Conservation (phyloP, 2,329 filamentous ascomycete species). For the Fusarium robinianum region DNA sequence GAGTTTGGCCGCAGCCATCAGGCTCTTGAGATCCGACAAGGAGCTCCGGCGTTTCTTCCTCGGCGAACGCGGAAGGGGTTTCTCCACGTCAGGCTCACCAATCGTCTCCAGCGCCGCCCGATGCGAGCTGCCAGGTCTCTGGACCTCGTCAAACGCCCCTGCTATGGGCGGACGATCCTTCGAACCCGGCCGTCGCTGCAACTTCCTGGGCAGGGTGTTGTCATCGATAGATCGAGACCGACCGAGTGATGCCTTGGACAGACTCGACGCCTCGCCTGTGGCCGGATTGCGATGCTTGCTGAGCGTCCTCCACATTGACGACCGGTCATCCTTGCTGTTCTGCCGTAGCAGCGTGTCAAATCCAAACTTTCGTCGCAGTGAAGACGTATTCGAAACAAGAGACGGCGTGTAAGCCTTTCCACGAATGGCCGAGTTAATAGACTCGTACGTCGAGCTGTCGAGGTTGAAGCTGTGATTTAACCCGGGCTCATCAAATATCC, state of each 20-base stretch:
- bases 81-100: conserved; percentile 58
- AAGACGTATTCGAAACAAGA: conserved; percentile 83
- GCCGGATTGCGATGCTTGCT: conserved; percentile 75
- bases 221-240: conserved; percentile 79
- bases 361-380: conserved; percentile 81
- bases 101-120: conserved; percentile 63
- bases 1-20: conserved; percentile 66
- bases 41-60: conserved; percentile 89
- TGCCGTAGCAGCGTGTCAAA: conserved; percentile 76
- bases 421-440: conserved; percentile 59
- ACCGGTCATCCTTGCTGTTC: conserved; percentile 76
- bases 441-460: conserved; percentile 57
- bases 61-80: conserved; percentile 45
- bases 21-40: conserved; percentile 77
- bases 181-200: conserved; percentile 55
- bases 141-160: conserved; percentile 64
- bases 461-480: conserved; percentile 47
- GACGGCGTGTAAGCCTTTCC: conserved; percentile 71
- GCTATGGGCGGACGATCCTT: conserved; percentile 64
- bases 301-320: conserved; percentile 83
- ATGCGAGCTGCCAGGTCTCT: conserved; percentile 62
- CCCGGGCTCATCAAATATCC: conserved; percentile 74
- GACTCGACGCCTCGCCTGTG: conserved; percentile 63
- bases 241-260: conserved; percentile 68
- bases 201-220: conserved; percentile 53